Evolutionary conservation across 768 basidiomycete genomes (phyloP).

Genomic region (Pluteus cervinus): DNA sequence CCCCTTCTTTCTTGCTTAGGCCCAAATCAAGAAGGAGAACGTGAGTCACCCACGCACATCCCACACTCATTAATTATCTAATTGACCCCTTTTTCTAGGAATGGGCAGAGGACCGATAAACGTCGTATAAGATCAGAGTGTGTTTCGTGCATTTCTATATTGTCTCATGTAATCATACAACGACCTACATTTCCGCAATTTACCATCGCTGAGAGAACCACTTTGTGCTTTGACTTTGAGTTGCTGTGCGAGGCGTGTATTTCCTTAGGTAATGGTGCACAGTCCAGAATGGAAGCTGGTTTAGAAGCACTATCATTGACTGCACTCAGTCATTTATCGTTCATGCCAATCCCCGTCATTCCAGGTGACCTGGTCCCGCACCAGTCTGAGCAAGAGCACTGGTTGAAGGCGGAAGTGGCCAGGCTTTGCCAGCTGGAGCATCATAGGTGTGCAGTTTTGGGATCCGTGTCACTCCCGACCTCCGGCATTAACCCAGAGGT

Average conservation of each 20-base stretch:
- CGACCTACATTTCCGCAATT: too few species aligned
- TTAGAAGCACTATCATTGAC: background rate
- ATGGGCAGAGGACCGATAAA: constrained; percentile 91
- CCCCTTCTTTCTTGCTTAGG: constrained; percentile 34
- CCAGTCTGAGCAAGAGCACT: constrained; percentile 54
- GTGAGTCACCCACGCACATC: constrained; percentile 46
- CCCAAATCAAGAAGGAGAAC: constrained; percentile 99
- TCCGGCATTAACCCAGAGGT: constrained; percentile 7
- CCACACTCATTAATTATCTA: constrained; percentile 4
- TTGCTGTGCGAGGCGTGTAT: too few species aligned
- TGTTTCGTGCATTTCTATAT: constrained; percentile 10
- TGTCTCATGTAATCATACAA: constrained; percentile 15
- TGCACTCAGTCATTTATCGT: background rate
- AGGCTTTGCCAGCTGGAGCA: constrained; percentile 58
- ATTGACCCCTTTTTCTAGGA: constrained; percentile 43
- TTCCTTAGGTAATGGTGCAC: too few species aligned
- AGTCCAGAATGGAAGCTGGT: too few species aligned
- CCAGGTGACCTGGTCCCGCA: constrained; percentile 55
- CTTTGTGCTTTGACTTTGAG: too few species aligned
- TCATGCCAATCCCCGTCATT: constrained; percentile 62
- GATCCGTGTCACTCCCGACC: constrained; percentile 20
- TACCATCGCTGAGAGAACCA: too few species aligned
- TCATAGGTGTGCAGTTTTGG: too few species aligned
- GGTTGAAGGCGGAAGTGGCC: constrained; percentile 62
- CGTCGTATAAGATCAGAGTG: constrained; percentile 10